phyloP scores from a whole-genome alignment of 352 stramenopile species.

The Globisporangium spinosum region DNA sequence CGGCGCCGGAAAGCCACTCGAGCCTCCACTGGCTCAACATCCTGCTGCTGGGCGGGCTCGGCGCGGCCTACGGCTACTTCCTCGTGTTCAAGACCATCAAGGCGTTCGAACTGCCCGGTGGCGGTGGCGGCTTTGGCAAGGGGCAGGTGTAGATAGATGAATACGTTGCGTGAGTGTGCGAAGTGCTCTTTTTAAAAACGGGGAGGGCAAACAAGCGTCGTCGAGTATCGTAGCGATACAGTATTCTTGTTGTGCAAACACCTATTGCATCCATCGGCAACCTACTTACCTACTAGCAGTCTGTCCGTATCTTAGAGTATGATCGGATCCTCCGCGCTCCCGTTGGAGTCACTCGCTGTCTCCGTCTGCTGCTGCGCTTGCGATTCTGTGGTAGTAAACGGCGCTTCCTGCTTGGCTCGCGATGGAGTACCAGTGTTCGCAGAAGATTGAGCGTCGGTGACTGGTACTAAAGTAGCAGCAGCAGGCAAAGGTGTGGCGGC shows the following conservation, averaged over 20 bases:
- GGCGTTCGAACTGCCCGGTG: constrained; percentile 69
- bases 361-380: neutral
- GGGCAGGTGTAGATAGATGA: constrained; percentile 28
- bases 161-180: neutral
- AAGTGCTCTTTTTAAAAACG: neutral
- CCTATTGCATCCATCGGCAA: neutral
- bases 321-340: constrained; percentile 4
- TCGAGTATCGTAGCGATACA: neutral
- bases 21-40: constrained; percentile 83
- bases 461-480: neutral
- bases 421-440: neutral
- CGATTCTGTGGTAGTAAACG: neutral
- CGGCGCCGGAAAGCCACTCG: constrained; percentile 74
- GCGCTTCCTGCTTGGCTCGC: neutral
- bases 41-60: constrained; percentile 57
- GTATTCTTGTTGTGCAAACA: constrained; percentile 1
- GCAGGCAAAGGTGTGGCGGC: neutral
- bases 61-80: constrained; percentile 79
- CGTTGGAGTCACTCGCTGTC: neutral
- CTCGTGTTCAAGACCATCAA: constrained; percentile 87
- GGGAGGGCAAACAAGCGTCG: neutral
- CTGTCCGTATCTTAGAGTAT: neutral
- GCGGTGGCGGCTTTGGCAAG: constrained; percentile 40
- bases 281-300: neutral
- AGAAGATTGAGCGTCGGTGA: too few relatives aligned